Conservation (phyloP, 1,284 basidiomycete species). For the Malassezia obtusa region DNA sequence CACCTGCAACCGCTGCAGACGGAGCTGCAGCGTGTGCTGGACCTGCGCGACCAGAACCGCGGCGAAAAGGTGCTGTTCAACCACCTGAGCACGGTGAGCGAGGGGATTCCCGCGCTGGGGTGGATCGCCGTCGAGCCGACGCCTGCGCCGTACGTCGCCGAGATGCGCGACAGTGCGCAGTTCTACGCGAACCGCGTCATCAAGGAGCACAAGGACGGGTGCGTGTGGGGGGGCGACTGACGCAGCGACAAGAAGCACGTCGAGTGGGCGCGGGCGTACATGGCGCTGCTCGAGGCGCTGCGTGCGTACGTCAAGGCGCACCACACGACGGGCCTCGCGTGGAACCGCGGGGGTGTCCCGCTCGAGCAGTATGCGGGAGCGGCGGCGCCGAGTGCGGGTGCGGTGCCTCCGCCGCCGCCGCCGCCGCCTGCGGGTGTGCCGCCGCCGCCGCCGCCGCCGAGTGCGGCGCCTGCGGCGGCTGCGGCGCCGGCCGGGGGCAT, state of each 20-base stretch:
- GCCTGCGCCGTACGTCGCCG: constrained; percentile 70
- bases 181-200: constrained; percentile 87
- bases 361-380: constrained; percentile 17
- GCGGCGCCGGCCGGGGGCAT: constrained; percentile 55
- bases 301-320: constrained; percentile 75
- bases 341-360: constrained; percentile 61
- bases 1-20: constrained; percentile 65
- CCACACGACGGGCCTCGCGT: constrained; percentile 75
- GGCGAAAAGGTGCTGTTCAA: constrained; percentile 72
- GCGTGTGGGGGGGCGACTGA: background rate
- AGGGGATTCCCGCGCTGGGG: constrained; percentile 74
- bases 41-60: constrained; percentile 71
- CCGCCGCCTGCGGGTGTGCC: constrained; percentile 49
- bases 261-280: constrained; percentile 74
- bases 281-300: constrained; percentile 65
- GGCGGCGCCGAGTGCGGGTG: background rate
- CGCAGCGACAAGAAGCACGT: constrained; percentile 64
- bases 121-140: constrained; percentile 77
- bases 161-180: constrained; percentile 75
- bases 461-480: constrained; percentile 51
- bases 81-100: constrained; percentile 70
- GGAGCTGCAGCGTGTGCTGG: constrained; percentile 65
- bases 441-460: constrained; percentile 46
- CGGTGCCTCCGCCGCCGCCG: constrained; percentile 53
- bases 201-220: constrained; percentile 80